phyloP scores from a whole-genome alignment of 352 stramenopile species.

The Phytophthora cajani region DNA sequence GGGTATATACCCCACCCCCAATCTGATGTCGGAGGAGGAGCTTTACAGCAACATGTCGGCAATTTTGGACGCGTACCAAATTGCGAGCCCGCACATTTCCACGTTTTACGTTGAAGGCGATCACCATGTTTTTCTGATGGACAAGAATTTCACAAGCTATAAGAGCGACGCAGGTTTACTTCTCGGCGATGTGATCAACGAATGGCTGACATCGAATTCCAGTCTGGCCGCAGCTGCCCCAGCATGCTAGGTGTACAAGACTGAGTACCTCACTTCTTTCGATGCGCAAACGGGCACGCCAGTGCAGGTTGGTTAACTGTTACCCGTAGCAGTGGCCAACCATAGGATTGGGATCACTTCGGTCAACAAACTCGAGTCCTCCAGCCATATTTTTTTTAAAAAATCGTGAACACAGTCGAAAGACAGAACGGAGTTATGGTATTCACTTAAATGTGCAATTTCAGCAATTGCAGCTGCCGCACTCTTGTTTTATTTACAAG shows the following conservation, averaged over 20 bases:
- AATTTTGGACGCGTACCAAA: slow-evolving; percentile 42
- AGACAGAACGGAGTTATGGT: too few relatives aligned
- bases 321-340: too few relatives aligned
- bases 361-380: too few relatives aligned
- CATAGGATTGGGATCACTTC: too few relatives aligned
- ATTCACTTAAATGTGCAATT: too few relatives aligned
- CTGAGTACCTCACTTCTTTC: neutral
- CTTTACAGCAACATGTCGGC: slow-evolving; percentile 56
- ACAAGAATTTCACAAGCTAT: slow-evolving; percentile 31
- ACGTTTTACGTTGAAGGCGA: slow-evolving; percentile 35
- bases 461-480: too few relatives aligned
- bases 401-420: too few relatives aligned
- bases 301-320: too few relatives aligned
- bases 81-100: slow-evolving; percentile 18
- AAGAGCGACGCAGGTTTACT: slow-evolving; percentile 24
- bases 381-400: too few relatives aligned
- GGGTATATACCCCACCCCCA: slow-evolving; percentile 46
- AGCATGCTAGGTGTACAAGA: neutral
- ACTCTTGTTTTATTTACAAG: too few relatives aligned
- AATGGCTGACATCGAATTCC: slow-evolving; percentile 30
- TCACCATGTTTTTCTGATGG: slow-evolving; percentile 32
- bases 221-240: neutral
- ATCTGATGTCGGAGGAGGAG: slow-evolving; percentile 49
- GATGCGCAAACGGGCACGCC: too few relatives aligned
- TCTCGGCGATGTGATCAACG: slow-evolving; percentile 33